Evolutionary conservation across 148 eudicot species (phyloP).

Genomic region (Amaranthus hypochondriacus): DNA sequence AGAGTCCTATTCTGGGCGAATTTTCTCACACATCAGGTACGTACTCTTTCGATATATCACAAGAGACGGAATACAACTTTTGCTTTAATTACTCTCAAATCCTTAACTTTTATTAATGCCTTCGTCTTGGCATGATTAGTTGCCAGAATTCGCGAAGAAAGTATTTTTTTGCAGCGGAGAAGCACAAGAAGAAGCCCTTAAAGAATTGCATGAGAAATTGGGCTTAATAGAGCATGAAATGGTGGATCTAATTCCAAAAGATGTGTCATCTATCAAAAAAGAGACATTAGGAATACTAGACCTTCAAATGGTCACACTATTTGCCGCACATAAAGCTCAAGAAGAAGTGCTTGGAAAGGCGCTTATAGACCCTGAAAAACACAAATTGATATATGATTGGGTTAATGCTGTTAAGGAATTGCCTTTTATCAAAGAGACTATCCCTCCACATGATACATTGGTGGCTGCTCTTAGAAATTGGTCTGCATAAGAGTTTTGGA

Average conservation of each 20-base stretch:
- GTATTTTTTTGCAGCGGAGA: constrained; percentile 11
- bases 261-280: neutral
- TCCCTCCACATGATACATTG: constrained; percentile 28
- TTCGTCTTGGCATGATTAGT: constrained; percentile 6
- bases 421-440: constrained; percentile 24
- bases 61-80: too few species aligned
- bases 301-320: constrained; percentile 14
- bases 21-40: constrained; percentile 24
- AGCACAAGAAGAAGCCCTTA: constrained; percentile 12
- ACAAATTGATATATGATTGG: constrained; percentile 25
- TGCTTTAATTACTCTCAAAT: too few species aligned
- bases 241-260: constrained; percentile 19
- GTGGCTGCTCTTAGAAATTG: constrained; percentile 8
- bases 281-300: constrained; percentile 33
- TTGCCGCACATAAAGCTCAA: constrained; percentile 21
- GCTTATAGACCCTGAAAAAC: constrained; percentile 26
- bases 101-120: too few species aligned
- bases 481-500: neutral
- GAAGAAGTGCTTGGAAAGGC: constrained; percentile 29
- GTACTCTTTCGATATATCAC: too few species aligned
- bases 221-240: constrained; percentile 24
- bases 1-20: constrained; percentile 29
- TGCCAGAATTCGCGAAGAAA: neutral
- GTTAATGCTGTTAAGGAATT: constrained; percentile 16
- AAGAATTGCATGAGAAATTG: constrained; percentile 23